A percentile compares a stretch with the other conserved stretches of the same genome.
These are phyloP conservation scores for Calonectria montana DNA, from an alignment of 2,329 filamentous ascomycete genomes.

Conservation along the genomic window DNA sequence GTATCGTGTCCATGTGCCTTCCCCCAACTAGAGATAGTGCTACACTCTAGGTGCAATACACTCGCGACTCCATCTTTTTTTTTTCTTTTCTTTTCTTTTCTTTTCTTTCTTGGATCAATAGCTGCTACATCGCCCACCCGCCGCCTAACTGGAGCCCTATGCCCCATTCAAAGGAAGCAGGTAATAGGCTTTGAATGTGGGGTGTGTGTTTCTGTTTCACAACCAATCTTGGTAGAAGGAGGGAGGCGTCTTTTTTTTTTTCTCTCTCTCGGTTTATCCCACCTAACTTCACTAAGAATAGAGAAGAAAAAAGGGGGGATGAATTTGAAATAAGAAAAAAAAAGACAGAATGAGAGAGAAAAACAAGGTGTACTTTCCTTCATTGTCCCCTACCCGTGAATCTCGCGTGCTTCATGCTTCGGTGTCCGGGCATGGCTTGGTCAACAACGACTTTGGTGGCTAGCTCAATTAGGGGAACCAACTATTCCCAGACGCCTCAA, in stretches of 20 bases:
- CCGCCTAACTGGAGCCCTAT: neutral
- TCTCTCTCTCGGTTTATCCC: too few species aligned
- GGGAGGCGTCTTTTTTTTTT: neutral
- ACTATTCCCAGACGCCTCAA: neutral
- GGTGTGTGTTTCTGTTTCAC: neutral
- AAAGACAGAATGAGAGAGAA: neutral
- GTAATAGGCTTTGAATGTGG: neutral
- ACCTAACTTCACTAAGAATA: neutral
- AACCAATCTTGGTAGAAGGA: neutral
- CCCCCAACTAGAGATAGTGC: neutral
- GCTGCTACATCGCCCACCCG: neutral
- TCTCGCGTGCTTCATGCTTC: constrained; percentile 9
- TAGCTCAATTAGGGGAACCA: neutral
- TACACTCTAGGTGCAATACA: neutral
- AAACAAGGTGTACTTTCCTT: neutral
- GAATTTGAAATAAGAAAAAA: neutral
- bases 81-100: too few species aligned
- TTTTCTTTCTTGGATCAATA: neutral
- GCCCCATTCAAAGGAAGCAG: neutral
- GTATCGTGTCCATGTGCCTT: neutral
- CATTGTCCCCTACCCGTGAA: neutral
- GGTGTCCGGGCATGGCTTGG: neutral
- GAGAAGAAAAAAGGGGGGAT: neutral
- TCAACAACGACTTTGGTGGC: neutral
- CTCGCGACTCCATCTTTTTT: too few species aligned